These are phyloP conservation scores for Raddia guianensis DNA, from an alignment of 176 grass and related monocot species.

Conservation along the genomic window DNA sequence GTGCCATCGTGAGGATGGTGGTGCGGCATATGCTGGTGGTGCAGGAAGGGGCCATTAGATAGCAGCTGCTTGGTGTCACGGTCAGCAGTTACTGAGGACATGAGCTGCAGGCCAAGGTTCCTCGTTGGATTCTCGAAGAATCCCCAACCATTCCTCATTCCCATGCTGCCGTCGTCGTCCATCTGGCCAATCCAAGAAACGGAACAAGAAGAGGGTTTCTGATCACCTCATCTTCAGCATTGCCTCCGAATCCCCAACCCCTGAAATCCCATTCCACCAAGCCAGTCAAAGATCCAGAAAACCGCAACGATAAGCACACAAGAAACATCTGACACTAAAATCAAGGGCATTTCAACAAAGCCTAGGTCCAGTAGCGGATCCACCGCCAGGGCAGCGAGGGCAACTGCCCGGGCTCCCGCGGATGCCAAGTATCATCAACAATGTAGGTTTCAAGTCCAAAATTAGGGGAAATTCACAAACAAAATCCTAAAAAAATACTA, in stretches of 20 bases:
- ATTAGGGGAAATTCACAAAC: no score
- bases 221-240: conserved; percentile 39
- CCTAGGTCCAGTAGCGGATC: no score
- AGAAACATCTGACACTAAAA: not conserved
- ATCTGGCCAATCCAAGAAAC: conserved; percentile 23
- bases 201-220: not conserved
- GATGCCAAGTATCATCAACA: no score
- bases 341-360: conserved; percentile 33
- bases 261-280: conserved; percentile 30
- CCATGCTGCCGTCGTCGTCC: conserved; percentile 62
- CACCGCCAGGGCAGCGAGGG: no score
- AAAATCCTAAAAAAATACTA: no score
- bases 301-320: not conserved
- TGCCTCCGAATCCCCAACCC: conserved; percentile 24
- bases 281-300: conserved; percentile 26
- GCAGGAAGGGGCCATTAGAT: conserved; percentile 21
- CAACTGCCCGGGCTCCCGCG: no score
- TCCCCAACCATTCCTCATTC: conserved; percentile 52
- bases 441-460: no score
- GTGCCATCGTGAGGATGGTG: not conserved
- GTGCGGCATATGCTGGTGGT: conserved; percentile 7
- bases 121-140: conserved; percentile 48
- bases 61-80: conserved; percentile 55
- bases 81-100: conserved; percentile 50
- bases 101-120: conserved; percentile 60